Conservation (phyloP, 352 stramenopile genomes). For the Pythium periplocum region DNA sequence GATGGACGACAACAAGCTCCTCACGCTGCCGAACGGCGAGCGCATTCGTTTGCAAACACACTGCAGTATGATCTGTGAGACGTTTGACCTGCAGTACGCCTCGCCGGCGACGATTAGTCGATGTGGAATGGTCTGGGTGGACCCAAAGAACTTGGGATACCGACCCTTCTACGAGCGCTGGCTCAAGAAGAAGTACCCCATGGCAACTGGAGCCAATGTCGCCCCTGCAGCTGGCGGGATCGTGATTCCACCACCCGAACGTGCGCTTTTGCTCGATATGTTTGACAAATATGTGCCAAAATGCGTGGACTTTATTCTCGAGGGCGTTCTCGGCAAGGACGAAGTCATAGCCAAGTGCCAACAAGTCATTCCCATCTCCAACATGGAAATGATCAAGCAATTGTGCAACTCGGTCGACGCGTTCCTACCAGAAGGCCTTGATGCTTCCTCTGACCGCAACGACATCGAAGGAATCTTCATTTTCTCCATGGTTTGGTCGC, state of each 20-base stretch:
- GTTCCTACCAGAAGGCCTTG: constrained; percentile 68
- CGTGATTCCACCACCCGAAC: constrained; percentile 37
- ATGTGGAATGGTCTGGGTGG: constrained; percentile 96
- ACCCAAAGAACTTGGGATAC: constrained; percentile 95
- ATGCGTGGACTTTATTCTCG: constrained; percentile 91
- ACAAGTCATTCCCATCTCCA: constrained; percentile 91
- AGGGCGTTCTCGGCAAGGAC: constrained; percentile 84
- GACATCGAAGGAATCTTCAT: constrained; percentile 91
- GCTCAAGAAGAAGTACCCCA: constrained; percentile 86
- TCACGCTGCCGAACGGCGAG: constrained; percentile 94
- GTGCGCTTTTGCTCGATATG: constrained; percentile 62
- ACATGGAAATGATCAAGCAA: constrained; percentile 95
- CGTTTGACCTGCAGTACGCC: constrained; percentile 94
- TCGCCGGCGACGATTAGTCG: constrained; percentile 93
- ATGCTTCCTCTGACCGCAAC: constrained; percentile 37
- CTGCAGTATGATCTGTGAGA: constrained; percentile 94
- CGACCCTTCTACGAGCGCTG: constrained; percentile 93
- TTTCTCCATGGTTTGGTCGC: constrained; percentile 91
- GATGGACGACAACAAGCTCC: constrained; percentile 96
- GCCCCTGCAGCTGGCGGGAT: constrained; percentile 3
- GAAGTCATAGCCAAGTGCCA: constrained; percentile 88
- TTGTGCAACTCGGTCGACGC: constrained; percentile 90
- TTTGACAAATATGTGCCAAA: constrained; percentile 93
- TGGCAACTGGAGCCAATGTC: constrained; percentile 15
- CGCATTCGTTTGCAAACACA: constrained; percentile 91